A percentile compares a stretch with the other conserved stretches of the same genome.
Evolutionary conservation across 768 basidiomycete species (phyloP).

Genomic region (Steccherinum ochraceum): DNA sequence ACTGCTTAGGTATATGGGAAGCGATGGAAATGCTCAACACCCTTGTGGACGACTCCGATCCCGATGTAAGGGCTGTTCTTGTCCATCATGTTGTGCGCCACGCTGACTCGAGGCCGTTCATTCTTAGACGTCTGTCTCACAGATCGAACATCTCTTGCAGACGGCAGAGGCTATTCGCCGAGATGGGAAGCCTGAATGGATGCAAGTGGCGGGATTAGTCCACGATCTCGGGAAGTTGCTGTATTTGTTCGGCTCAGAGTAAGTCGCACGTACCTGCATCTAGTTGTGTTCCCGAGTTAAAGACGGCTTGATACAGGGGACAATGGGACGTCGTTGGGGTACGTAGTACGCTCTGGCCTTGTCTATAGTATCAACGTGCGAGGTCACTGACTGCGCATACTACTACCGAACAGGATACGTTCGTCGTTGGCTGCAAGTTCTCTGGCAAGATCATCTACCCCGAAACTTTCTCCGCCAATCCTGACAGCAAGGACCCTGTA

Average conservation of each 20-base stretch:
- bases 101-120: too few species aligned
- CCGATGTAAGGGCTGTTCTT: slow-evolving; percentile 49
- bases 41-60: slow-evolving; percentile 86
- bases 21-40: slow-evolving; percentile 86
- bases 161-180: slow-evolving; percentile 86
- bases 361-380: not conserved
- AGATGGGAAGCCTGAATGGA: slow-evolving; percentile 88
- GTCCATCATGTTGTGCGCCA: not conserved
- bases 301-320: slow-evolving; percentile 35
- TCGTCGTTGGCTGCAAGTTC: slow-evolving; percentile 81
- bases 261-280: slow-evolving; percentile 7
- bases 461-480: slow-evolving; percentile 70
- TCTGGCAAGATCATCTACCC: slow-evolving; percentile 81
- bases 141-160: slow-evolving; percentile 88
- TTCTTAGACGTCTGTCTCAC: slow-evolving; percentile 64
- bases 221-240: slow-evolving; percentile 90
- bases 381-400: not conserved
- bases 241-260: slow-evolving; percentile 72
- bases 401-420: slow-evolving; percentile 49
- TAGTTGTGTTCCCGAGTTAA: slow-evolving; percentile 1
- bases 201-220: slow-evolving; percentile 82
- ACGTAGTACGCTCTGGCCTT: slow-evolving; percentile 21
- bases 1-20: slow-evolving; percentile 61
- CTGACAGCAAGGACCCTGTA: slow-evolving; percentile 56
- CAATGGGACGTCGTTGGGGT: slow-evolving; percentile 96